Base-by-base conservation (phyloP, 192 early-diverging fungal genomes). In the Entomortierella parvispora region DNA sequence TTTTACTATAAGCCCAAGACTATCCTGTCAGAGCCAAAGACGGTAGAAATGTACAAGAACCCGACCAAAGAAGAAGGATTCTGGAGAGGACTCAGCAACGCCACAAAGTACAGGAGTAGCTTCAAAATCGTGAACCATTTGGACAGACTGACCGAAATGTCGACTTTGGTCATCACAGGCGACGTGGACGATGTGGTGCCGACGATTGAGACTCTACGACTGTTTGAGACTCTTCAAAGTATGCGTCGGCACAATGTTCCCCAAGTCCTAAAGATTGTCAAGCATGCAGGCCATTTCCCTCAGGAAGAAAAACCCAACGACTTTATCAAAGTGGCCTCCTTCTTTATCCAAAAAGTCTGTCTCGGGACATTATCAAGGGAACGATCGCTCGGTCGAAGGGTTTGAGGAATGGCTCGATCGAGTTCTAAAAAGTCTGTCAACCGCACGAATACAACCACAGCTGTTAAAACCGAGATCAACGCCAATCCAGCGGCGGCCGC, bases 141-240 rank as follows among this genome's bases (percentile, higher is more conserved):
- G 1, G 54, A 58, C 22, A 31, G 45, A 22, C 40, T 71, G 26
- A 71, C 69, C 34, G 69, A 71, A 26, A 20, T 71, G 4, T 64
- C 69, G 7, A 71, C 54, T 12, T 33, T 71, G 61, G 69, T 71
- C n/a, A 64, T 71, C 46, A 71, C 69, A 22, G 69, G 69, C 4
- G 69, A 71, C 34, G 61, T 71, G 46, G 61, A 71, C 29, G 69
- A 71, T 45, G 40, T 71, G 4, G 69, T 71, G 7, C 69, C 69
- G 8, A 71, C 69, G 0, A 71, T 71, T 10, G 69, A 63, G 55
- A 71, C 69, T 2, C 46, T 63, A 7, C 69, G 69, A 43, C 22
- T 71, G 0, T 71, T 71, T 58, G 69, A 71, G 54, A 58, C 44
- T 0, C 44, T 71, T 6, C 69, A 71, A 18, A 51, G 51, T 7